phyloP scores from a whole-genome alignment of 441 rosid species.

The Erodium moschatum region DNA sequence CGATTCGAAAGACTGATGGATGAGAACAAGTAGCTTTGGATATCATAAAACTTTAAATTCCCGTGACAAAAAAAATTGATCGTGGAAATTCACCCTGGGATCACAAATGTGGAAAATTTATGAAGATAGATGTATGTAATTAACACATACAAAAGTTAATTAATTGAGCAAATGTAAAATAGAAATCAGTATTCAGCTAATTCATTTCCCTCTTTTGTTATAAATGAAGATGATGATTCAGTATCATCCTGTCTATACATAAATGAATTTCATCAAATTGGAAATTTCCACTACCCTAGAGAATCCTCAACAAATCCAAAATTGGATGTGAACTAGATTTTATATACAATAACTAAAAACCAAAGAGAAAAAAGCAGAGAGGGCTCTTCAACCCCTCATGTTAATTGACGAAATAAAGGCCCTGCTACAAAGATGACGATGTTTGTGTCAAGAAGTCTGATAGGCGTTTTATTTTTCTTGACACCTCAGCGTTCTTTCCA shows the following conservation, averaged over 20 bases:
- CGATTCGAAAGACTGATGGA: too few species aligned
- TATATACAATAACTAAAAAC: not conserved
- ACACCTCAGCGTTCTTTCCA: slow-evolving; percentile 45
- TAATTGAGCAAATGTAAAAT: too few species aligned
- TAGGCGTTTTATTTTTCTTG: slow-evolving; percentile 44
- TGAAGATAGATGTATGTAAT: too few species aligned
- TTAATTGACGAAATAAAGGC: not conserved
- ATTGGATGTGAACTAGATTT: slow-evolving; percentile 4
- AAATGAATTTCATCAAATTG: slow-evolving; percentile 3
- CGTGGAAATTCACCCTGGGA: too few species aligned
- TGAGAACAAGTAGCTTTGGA: too few species aligned
- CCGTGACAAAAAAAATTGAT: too few species aligned
- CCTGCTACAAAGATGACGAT: slow-evolving; percentile 40
- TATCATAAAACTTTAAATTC: too few species aligned
- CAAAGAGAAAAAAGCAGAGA: slow-evolving; percentile 1
- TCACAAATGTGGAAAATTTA: too few species aligned
- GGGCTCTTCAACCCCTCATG: slow-evolving; percentile 7
- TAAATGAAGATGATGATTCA: not conserved
- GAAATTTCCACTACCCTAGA: not conserved
- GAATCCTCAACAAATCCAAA: slow-evolving; percentile 3
- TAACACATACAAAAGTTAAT: too few species aligned
- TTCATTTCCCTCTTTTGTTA: not conserved
- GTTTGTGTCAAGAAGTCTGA: slow-evolving; percentile 48
- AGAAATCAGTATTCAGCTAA: too few species aligned
- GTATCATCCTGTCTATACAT: slow-evolving; percentile 1